phyloP scores from a whole-genome alignment of 768 basidiomycete genomes.

The Leucosporidium yakuticum region DNA sequence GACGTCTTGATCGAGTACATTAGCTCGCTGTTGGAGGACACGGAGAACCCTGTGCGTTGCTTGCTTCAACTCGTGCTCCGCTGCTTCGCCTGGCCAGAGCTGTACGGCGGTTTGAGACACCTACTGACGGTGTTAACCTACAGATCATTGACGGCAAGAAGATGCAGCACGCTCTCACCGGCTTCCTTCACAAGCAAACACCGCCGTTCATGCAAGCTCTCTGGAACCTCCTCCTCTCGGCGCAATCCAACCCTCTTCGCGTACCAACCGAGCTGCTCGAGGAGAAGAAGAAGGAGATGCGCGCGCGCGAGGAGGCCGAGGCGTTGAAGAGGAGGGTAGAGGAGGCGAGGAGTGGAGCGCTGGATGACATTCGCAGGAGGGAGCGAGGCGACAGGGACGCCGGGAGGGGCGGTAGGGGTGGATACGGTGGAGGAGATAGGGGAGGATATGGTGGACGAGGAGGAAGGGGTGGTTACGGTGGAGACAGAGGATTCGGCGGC shows the following conservation, averaged over 20 bases:
- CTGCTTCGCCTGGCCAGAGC: not conserved
- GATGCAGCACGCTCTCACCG: slow-evolving; percentile 90
- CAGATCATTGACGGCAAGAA: slow-evolving; percentile 86
- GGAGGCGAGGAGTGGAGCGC: slow-evolving; percentile 52
- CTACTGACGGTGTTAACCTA: not conserved
- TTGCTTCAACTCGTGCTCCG: not conserved
- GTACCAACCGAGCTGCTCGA: slow-evolving; percentile 86
- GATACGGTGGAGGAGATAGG: slow-evolving; percentile 49
- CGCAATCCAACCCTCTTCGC: slow-evolving; percentile 78
- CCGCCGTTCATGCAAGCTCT: slow-evolving; percentile 77
- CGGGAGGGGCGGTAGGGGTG: slow-evolving; percentile 52
- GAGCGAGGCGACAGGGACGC: slow-evolving; percentile 61
- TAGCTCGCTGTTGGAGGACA: slow-evolving; percentile 86
- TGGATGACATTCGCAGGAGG: slow-evolving; percentile 62
- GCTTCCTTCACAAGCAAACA: slow-evolving; percentile 84
- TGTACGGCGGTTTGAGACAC: not conserved
- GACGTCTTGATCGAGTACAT: slow-evolving; percentile 96
- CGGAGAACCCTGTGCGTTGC: slow-evolving; percentile 68
- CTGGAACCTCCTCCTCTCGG: slow-evolving; percentile 88
- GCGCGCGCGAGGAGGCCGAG: slow-evolving; percentile 46
- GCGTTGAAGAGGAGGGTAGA: slow-evolving; percentile 55
- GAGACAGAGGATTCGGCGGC: not conserved
- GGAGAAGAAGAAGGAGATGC: slow-evolving; percentile 85
- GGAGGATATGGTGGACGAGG: slow-evolving; percentile 39
- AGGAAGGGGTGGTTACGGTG: slow-evolving; percentile 2